Base-by-base conservation (phyloP, 1,284 basidiomycete species). In the Earliella scabrosa region DNA sequence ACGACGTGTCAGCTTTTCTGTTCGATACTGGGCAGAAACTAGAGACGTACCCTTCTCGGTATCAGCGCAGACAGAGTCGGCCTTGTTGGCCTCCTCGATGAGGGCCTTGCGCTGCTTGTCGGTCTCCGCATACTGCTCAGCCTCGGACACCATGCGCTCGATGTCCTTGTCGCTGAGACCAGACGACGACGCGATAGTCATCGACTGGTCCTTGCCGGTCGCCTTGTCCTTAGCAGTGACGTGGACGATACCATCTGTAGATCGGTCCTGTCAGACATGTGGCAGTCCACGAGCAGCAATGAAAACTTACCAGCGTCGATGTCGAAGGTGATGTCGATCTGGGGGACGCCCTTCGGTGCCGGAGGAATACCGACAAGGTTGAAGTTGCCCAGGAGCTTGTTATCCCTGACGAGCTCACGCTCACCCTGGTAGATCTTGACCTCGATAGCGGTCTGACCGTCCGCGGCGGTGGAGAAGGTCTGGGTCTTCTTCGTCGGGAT, bases 401-500 rank as follows among this genome's bases (percentile, higher is more conserved):
- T 98, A 81, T 99, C 96, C 52, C 92, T 83, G 53, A 95, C 93
- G 65, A 98, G 87, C 76, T 98, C 95, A 82, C 97, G 95, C 82
- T 98, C 97, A 71, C 97, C 97, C 79, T 98, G 95, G 83, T 87
- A 98, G 68, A 98, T 93, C 86, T 97, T 97, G 76, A 98, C 94
- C 75, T 97, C 93, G 61, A 98, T 97, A 35, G 95, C 94, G 32
- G 90, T 97, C 79, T 97, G 97, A 61, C 94, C 89, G 66, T 97
- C 94, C 57, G 94, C 97, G 45, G 97, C 97, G 21, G 97, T 99
- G 20, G 97, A 98, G 85, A 98, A 99, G 53, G 92, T 91, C 75
- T 98, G 96, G 3, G 93, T 95, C 87, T 99, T 98, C 86, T 98
- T 99, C 71, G 96, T 98, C 20, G 97, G 97, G 77, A 98, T 98